These are phyloP conservation scores for Acanthamoeba castellanii DNA, from an alignment of 208 protist species.

Conservation along the genomic window DNA sequence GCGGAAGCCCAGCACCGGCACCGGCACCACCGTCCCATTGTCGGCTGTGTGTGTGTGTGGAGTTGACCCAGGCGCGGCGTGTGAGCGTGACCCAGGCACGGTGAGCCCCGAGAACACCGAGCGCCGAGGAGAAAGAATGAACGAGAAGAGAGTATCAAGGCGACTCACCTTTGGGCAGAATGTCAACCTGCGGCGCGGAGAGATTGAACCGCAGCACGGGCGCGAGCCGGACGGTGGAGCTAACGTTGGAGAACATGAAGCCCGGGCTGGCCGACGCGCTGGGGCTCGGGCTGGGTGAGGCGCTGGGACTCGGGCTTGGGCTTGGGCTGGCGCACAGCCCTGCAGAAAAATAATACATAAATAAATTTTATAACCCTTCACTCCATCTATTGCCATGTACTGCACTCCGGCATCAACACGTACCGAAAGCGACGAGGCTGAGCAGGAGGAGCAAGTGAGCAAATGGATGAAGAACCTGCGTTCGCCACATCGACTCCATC, in stretches of 20 bases:
- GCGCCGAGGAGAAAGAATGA: neutral
- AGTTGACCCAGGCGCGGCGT: too few species aligned
- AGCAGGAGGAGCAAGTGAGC: too few species aligned
- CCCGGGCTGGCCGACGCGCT: neutral
- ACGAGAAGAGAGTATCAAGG: neutral
- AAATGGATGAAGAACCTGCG: too few species aligned
- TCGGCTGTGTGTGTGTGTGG: neutral
- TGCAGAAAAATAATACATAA: neutral
- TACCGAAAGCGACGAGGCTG: too few species aligned
- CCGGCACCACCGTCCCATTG: neutral
- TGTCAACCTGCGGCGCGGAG: neutral
- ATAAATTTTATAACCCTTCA: neutral
- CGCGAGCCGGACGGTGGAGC: neutral
- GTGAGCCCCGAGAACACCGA: neutral
- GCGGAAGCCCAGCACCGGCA: neutral
- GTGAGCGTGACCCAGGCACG: too few species aligned
- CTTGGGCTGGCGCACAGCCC: neutral
- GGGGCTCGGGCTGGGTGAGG: neutral
- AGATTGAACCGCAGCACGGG: neutral
- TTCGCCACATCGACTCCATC: too few species aligned
- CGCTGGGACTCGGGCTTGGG: too few species aligned
- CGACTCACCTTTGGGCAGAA: neutral
- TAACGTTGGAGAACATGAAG: neutral
- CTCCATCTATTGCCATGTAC: too few species aligned
- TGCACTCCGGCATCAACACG: too few species aligned